Base-by-base conservation (phyloP, 2,329 filamentous ascomycete species). In the Ophiostoma pallidulum region DNA sequence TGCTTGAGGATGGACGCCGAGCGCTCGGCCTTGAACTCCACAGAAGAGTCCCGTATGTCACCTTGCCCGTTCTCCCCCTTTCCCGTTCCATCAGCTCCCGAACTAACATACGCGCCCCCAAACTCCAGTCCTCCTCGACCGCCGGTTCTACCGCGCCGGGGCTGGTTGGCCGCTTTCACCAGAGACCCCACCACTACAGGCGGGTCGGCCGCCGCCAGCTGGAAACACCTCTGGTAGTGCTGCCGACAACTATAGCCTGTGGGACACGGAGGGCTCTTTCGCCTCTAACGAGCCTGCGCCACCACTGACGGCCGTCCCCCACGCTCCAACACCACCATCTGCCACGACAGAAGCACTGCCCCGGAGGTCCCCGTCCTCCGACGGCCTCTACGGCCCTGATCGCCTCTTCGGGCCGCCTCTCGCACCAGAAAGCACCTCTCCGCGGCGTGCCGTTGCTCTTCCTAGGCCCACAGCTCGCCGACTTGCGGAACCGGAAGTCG, bases 361-460 rank as follows among this genome's bases (percentile, higher is more conserved):
- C 8, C 58, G 24, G 6, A 38, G 56, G 1, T 56, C 59, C 18
- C 55, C 61, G 20, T 54, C 64, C 38, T 68, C 72, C 24, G 53
- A 63, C 41, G 70, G 73, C 49, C 60, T 69, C 26, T 70, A 73
- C 62, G 69, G 67, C 3, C 65, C 67, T 7, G 66, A 70, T 39
- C 64, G 66, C 47, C 60, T 66, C 13, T 65, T 62, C 53, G 62
- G 61, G 5, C 61, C 63, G 22, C 62, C 59, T 31, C 53, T 60
- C n/a, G 48, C 57, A 16, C 57, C 52, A 42, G 3, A 12, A 4
- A n/a, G 18, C 6, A 12, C 10, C 10, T 3, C 12, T 16, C 18
- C 19, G 9, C 12, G 20, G 2, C 22, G 20, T n/a, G 16, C 13
- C 24, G 22, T 43, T 26, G 14, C 20, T 24, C 7, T n/a, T 20